phyloP scores from a whole-genome alignment of 306 rosid genomes.

The Cicer cuneatum region DNA sequence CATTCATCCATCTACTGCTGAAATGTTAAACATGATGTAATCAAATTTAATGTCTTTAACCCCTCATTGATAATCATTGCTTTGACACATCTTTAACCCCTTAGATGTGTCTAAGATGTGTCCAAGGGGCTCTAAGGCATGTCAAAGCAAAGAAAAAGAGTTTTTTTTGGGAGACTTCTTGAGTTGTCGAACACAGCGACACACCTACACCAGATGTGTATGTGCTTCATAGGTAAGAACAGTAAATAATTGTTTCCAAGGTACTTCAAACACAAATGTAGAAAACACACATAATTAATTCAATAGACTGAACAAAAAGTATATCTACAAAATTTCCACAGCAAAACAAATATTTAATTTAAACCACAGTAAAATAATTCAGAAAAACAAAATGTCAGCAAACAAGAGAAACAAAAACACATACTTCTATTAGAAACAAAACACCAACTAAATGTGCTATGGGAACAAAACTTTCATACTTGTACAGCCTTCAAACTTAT shows the following conservation, averaged over 20 bases:
- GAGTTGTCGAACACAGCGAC: too few species aligned
- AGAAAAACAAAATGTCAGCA: not conserved
- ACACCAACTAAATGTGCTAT: conserved; percentile 17
- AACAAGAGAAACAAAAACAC: conserved; percentile 1
- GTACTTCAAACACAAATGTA: not conserved
- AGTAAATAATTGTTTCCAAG: not conserved
- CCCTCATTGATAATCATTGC: too few species aligned
- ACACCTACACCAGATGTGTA: too few species aligned
- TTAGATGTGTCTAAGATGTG: too few species aligned
- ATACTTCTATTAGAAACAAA: not conserved
- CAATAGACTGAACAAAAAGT: not conserved
- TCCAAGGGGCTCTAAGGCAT: too few species aligned
- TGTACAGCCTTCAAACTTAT: conserved; percentile 54
- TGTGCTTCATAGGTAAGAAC: too few species aligned
- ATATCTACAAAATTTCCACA: not conserved
- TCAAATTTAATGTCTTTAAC: too few species aligned
- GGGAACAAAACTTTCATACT: conserved; percentile 48
- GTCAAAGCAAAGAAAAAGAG: too few species aligned
- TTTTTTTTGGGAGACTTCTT: too few species aligned
- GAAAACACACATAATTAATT: conserved; percentile 10
- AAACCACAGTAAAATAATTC: conserved; percentile 5
- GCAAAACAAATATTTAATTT: not conserved
- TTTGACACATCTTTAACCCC: too few species aligned
- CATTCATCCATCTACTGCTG: too few species aligned
- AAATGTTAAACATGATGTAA: too few species aligned